phyloP scores from a whole-genome alignment of 345 rosid species.

The Eucalyptus camaldulensis region DNA sequence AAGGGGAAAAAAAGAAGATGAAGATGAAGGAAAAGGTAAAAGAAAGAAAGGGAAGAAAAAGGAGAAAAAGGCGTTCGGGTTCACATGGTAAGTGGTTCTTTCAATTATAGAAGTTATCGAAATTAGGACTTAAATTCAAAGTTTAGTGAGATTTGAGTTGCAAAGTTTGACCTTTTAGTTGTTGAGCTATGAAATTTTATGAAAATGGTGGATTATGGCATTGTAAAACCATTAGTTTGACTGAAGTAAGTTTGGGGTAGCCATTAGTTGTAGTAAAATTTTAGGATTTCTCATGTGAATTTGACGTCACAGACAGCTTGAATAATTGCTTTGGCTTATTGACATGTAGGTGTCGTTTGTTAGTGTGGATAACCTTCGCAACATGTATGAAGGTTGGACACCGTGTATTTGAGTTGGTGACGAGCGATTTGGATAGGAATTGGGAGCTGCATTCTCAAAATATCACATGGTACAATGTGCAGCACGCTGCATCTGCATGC shows the following conservation, averaged over 20 bases:
- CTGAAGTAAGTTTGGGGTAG: too few relatives aligned
- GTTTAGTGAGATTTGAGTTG: background rate
- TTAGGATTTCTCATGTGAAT: too few relatives aligned
- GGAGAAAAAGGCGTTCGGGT: background rate
- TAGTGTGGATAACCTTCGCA: constrained; percentile 65
- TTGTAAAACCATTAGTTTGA: background rate
- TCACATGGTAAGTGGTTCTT: background rate
- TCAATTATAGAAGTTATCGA: too few relatives aligned
- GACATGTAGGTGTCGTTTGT: too few relatives aligned
- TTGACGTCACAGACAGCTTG: rapidly evolving
- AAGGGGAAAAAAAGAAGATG: too few relatives aligned
- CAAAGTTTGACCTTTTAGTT: too few relatives aligned
- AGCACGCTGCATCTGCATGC: background rate
- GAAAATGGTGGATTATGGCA: background rate
- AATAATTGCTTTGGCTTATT: too few relatives aligned
- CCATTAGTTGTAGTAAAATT: rapidly evolving
- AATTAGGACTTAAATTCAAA: background rate
- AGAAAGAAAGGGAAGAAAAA: background rate
- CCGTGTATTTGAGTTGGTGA: constrained; percentile 62
- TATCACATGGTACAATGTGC: background rate
- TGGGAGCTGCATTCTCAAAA: background rate
- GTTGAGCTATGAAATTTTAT: too few relatives aligned
- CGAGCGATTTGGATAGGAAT: background rate
- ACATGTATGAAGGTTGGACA: constrained; percentile 99
- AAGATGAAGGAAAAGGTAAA: too few relatives aligned